Conservation (phyloP, 805 yeast genomes). For the Zygotorulaspora chibaensis region DNA sequence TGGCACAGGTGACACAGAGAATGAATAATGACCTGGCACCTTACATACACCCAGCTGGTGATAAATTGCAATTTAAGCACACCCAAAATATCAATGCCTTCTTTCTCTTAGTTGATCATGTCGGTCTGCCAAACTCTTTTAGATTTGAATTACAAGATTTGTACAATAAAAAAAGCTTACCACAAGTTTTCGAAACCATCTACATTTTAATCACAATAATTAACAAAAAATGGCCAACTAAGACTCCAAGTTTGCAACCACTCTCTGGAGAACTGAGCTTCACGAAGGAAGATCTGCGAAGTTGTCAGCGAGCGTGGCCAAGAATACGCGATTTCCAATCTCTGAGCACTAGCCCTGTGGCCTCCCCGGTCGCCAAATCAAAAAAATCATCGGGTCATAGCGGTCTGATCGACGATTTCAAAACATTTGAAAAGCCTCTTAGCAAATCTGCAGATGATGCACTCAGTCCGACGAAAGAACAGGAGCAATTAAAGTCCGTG, state of each 20-base stretch:
- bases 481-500: background rate
- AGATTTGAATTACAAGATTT: slow-evolving; percentile 89
- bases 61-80: slow-evolving; percentile 76
- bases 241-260: slow-evolving; percentile 57
- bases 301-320: slow-evolving; percentile 60
- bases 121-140: slow-evolving; percentile 81
- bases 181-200: slow-evolving; percentile 88
- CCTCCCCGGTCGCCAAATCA: slow-evolving; percentile 15
- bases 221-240: slow-evolving; percentile 46
- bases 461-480: slow-evolving; percentile 3
- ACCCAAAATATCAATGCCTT: slow-evolving; percentile 89
- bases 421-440: slow-evolving; percentile 4
- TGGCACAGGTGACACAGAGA: slow-evolving; percentile 72
- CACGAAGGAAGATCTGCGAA: slow-evolving; percentile 60
- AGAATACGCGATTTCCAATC: slow-evolving; percentile 74
- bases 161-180: slow-evolving; percentile 86
- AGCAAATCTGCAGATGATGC: background rate
- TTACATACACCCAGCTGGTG: slow-evolving; percentile 51
- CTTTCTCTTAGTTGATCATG: slow-evolving; percentile 60
- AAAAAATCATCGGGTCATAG: slow-evolving; percentile 7
- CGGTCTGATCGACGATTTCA: slow-evolving; percentile 28
- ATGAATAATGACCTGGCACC: slow-evolving; percentile 64
- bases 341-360: slow-evolving; percentile 39
- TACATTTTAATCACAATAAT: slow-evolving; percentile 83
- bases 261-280: slow-evolving; percentile 58